Base-by-base conservation (phyloP, 768 basidiomycete genomes). In the Exsudoporus frostii region DNA sequence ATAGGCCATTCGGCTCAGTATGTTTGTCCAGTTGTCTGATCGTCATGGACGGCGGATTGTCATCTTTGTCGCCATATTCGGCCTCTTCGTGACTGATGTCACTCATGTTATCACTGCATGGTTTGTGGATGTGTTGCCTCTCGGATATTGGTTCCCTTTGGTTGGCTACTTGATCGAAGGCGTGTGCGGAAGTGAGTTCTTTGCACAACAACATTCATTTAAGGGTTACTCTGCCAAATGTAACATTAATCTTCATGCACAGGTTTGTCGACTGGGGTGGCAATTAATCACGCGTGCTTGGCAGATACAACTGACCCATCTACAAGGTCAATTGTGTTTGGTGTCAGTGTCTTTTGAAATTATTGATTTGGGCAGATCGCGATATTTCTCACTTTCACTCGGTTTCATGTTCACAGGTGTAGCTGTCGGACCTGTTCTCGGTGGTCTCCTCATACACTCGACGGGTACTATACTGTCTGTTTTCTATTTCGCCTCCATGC, bases 141-240 rank as follows among this genome's bases (percentile, higher is more conserved):
- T 88, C 1, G 88, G 89, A 7, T 94, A 93, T 67, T 87, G 88
- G 79, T 86, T 90, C 64, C 73, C 92, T 24, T 54, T 92, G 13
- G 52, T 87, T 19, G 84, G 85, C 1, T 81, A 86, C 10, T 53
- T 82, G 7, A 55, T 89, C 1, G 87, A 90, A 56, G 92, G 92
- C 11, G 55, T 76, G 17, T 68, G 89, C 14, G 93, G 92, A 49
- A 87, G 92, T 84, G 56, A 62, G 78, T 68, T 7, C 13, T 61
- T 55, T 34, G 13, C 34, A 17, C 17, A 25, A 27, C 19, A 25
- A 10, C 17, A 14, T 25, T 27, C 24, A 10, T 46, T 32, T 5
- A 11, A 48, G n/a, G 10, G 38, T 51, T 27, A 20, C 10, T 38
- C 13, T 7, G 22, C 30, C 11, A 19, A 41, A 38, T 37, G 6